Percentiles rank a stretch among this genome's conserved stretches.
Evolutionary conservation across 805 yeast genomes (phyloP).

Genomic region (Yarrowia osloensis): DNA sequence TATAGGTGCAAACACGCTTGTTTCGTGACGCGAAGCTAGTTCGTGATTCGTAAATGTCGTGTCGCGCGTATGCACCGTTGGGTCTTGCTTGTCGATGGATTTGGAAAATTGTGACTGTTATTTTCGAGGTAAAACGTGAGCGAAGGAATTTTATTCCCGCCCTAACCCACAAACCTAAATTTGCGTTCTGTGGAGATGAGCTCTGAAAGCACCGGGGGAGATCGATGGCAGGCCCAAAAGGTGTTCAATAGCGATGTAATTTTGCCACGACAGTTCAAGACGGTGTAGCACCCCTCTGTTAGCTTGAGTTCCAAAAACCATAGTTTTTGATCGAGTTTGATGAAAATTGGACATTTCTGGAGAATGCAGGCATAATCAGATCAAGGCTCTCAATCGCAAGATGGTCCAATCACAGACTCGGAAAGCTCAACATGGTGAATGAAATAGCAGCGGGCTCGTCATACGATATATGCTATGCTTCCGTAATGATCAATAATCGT

Average conservation of each 20-base stretch:
- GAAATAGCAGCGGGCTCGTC: no score
- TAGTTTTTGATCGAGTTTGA: not conserved
- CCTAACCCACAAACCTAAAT: slow-evolving; percentile 14
- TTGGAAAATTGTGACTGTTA: slow-evolving; percentile 30
- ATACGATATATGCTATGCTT: no score
- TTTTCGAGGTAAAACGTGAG: slow-evolving; percentile 24
- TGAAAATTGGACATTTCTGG: not conserved
- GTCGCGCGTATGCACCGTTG: slow-evolving; percentile 31
- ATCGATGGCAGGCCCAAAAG: not conserved
- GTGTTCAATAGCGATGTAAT: no score
- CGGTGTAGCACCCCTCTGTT: no score
- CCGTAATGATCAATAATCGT: no score
- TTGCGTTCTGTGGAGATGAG: not conserved
- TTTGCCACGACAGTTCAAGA: not conserved
- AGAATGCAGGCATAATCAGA: not conserved
- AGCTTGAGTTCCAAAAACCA: not conserved
- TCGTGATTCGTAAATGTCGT: slow-evolving; percentile 25
- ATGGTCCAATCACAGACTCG: not conserved
- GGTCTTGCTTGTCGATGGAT: slow-evolving; percentile 24
- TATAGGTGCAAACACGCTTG: slow-evolving; percentile 27
- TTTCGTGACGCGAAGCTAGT: slow-evolving; percentile 30
- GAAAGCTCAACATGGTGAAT: not conserved
- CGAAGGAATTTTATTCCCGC: not conserved
- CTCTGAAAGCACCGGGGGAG: not conserved
- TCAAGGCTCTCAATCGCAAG: not conserved